Evolutionary conservation across 768 basidiomycete genomes (phyloP).

Genomic region (Tephrocybe sp.): DNA sequence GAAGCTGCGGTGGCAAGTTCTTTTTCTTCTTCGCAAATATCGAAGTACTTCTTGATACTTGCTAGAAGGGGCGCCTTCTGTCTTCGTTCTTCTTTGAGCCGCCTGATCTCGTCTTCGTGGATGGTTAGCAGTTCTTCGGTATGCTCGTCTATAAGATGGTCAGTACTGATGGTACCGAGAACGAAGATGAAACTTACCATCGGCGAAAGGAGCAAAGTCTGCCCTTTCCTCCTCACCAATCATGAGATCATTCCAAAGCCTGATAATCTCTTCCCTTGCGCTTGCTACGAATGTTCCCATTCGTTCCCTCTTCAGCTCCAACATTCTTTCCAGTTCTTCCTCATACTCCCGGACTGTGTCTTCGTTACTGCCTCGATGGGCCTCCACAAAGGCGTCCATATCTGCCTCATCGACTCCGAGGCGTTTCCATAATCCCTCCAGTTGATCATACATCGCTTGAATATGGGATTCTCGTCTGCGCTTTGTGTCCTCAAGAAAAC

Average conservation of each 20-base stretch:
- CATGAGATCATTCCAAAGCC: conserved; percentile 86
- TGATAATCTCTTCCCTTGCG: conserved; percentile 78
- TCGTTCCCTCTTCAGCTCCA: conserved; percentile 82
- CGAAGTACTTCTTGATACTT: conserved; percentile 84
- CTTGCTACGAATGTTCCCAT: conserved; percentile 84
- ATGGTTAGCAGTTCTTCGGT: conserved; percentile 84
- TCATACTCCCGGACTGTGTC: conserved; percentile 82
- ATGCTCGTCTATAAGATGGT: conserved; percentile 62
- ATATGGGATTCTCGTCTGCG: conserved; percentile 78
- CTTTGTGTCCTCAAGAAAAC: conserved; percentile 72
- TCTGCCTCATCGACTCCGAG: conserved; percentile 77
- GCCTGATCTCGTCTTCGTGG: conserved; percentile 83
- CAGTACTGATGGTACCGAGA: not conserved
- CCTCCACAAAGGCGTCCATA: conserved; percentile 93
- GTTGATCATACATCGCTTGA: conserved; percentile 90
- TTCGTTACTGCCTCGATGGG: conserved; percentile 79
- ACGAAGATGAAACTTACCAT: conserved; percentile 54
- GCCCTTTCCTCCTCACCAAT: conserved; percentile 78
- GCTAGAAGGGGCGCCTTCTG: conserved; percentile 75
- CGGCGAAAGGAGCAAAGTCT: conserved; percentile 79
- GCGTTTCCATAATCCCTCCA: conserved; percentile 88
- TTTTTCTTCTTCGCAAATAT: conserved; percentile 87
- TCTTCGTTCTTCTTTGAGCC: conserved; percentile 81
- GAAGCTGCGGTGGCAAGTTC: conserved; percentile 80
- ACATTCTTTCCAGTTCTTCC: conserved; percentile 86